phyloP scores from a whole-genome alignment of 1,284 basidiomycete genomes.

The Ustilago crameri region DNA sequence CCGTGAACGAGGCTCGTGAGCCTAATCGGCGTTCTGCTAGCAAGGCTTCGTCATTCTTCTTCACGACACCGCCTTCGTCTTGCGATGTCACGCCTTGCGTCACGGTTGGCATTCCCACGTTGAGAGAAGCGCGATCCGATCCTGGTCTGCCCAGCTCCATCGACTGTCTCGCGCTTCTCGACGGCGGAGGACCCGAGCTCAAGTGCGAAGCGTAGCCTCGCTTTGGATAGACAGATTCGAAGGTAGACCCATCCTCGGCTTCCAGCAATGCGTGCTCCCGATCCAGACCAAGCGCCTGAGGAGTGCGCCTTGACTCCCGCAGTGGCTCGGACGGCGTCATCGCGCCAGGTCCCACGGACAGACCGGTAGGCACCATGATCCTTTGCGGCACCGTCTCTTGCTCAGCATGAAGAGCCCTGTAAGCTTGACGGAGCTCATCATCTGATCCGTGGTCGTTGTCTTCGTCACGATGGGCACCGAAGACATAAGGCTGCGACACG shows the following conservation, averaged over 20 bases:
- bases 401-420: constrained; percentile 22
- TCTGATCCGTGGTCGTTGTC: constrained; percentile 35
- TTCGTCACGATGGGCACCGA: constrained; percentile 1
- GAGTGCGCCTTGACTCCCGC: neutral
- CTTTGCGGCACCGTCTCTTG: constrained; percentile 13
- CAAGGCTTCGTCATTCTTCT: neutral
- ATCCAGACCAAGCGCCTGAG: constrained; percentile 3
- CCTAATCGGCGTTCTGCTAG: constrained; percentile 2
- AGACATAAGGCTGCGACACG: constrained; percentile 3
- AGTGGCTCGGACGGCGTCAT: neutral
- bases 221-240: constrained; percentile 20
- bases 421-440: constrained; percentile 33
- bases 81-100: neutral
- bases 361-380: constrained; percentile 1
- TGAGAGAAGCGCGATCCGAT: neutral
- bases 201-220: constrained; percentile 1
- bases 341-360: neutral
- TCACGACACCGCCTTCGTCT: neutral
- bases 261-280: constrained; percentile 20
- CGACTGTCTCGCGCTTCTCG: constrained; percentile 25
- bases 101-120: neutral
- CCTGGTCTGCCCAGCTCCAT: constrained; percentile 8
- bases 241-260: constrained; percentile 34
- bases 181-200: constrained; percentile 9
- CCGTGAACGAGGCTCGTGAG: constrained; percentile 14